A percentile compares a stretch with the other conserved stretches of the same genome.
phyloP scores from a whole-genome alignment of 1,284 basidiomycete genomes.

The Mycena sp. region DNA sequence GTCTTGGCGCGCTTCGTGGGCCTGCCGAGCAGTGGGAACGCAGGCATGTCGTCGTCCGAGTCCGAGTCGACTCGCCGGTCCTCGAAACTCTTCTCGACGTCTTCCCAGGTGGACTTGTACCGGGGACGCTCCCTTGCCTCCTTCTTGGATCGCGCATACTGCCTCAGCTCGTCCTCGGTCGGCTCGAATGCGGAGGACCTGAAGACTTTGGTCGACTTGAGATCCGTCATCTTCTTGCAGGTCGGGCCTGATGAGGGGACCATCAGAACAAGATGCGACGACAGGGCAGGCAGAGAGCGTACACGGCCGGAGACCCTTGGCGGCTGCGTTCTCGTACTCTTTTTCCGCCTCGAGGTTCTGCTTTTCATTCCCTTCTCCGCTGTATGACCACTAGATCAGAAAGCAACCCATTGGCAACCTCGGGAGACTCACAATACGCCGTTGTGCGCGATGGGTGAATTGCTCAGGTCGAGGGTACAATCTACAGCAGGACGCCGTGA shows the following conservation, averaged over 20 bases:
- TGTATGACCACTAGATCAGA: slow-evolving; percentile 34
- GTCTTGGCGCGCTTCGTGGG: slow-evolving; percentile 35
- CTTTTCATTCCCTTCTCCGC: slow-evolving; percentile 62
- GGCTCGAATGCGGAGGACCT: slow-evolving; percentile 66
- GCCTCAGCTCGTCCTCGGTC: slow-evolving; percentile 50
- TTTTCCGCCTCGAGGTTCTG: slow-evolving; percentile 64
- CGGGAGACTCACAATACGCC: slow-evolving; percentile 61
- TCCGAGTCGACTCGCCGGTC: slow-evolving; percentile 48
- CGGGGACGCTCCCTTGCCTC: slow-evolving; percentile 25
- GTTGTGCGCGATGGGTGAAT: slow-evolving; percentile 60
- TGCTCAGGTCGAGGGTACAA: slow-evolving; percentile 59
- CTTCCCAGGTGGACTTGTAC: slow-evolving; percentile 26
- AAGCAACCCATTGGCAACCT: not conserved
- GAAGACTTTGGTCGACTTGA: slow-evolving; percentile 59
- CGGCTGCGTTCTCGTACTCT: slow-evolving; percentile 61
- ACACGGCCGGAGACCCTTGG: slow-evolving; percentile 70
- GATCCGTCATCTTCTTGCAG: slow-evolving; percentile 66
- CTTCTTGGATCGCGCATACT: slow-evolving; percentile 41
- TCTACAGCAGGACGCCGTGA: slow-evolving; percentile 48
- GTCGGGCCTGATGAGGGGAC: slow-evolving; percentile 54
- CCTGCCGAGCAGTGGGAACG: slow-evolving; percentile 42
- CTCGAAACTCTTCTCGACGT: slow-evolving; percentile 37
- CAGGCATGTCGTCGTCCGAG: slow-evolving; percentile 59
- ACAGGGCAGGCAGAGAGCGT: not conserved
- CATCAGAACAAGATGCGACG: not conserved